Evolutionary conservation across 148 eudicot species (phyloP), one percentile per base, ranked within the genome.

Genomic region (Chenopodium berlandieri): DNA sequence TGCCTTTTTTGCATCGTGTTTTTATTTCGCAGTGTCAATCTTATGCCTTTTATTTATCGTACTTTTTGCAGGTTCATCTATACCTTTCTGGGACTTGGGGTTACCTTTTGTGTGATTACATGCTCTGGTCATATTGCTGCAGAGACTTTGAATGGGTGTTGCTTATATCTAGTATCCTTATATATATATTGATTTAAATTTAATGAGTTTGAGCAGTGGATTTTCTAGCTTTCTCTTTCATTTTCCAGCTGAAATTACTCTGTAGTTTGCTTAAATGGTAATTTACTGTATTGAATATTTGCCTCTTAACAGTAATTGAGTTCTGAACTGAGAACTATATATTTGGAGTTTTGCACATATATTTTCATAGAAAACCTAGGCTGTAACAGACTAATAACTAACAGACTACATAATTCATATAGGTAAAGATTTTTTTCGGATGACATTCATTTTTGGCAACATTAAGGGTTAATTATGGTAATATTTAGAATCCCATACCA

Each of bases 61-160:
- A 70, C 68, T 1, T 67, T 54, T 34, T 89, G 81, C 90, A 92
- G 97, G 98, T 94, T 94, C 82, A 91, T 94, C 75, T 92, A 90
- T 85, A 77, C 90, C 67, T 89, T 89, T 77, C 83, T 91, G 75
- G 97, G 92, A 79, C 70, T 94, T 66, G 98, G 94, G 71, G 82
- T 83, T 40, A 81, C 82, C 50, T 82, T 90, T 87, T 91, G 93
- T 80, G 75, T 92, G 70, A 84, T 91, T 77, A 82, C 97, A 34
- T 91, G 91, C 87, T 86, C 89, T 4, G 98, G 98, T 62, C 94
- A 94, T 83, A 83, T 94, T 85, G 96, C 94, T 78, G 97, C 94
- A 7, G 97, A 94, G 86, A 94, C 97, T 73, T 82, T 87, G 70
- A 92, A 91, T 80, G 93, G 93, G 25, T 94, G 94, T 77, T 94